Evolutionary conservation across 768 basidiomycete species (phyloP).

Genomic region (Hygrocybe punicea): DNA sequence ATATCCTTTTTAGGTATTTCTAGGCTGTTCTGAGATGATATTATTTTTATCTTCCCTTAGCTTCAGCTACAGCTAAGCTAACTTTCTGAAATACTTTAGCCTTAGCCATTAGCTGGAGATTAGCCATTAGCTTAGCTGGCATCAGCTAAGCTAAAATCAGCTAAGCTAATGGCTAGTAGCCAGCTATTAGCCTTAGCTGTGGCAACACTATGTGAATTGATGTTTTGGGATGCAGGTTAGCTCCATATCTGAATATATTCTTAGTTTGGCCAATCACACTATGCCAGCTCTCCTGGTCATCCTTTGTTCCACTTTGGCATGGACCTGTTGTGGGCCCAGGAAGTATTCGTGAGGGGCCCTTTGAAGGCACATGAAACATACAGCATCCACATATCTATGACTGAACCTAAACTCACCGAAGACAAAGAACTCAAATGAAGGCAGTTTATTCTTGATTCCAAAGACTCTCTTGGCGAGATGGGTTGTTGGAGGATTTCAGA

Average conservation of each 20-base stretch:
- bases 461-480: conserved; percentile 6
- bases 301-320: conserved; percentile 17
- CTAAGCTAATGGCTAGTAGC: too few species aligned
- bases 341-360: conserved; percentile 12
- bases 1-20: too few species aligned
- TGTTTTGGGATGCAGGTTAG: not conserved
- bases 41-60: too few species aligned
- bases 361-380: conserved; percentile 14
- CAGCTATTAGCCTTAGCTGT: too few species aligned
- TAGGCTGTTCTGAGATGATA: too few species aligned
- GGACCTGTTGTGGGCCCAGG: conserved; percentile 14
- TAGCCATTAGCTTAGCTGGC: too few species aligned
- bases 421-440: conserved; percentile 14
- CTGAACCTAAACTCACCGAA: conserved; percentile 6
- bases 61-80: too few species aligned
- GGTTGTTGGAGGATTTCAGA: conserved; percentile 18
- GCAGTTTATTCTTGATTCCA: conserved; percentile 8
- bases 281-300: conserved; percentile 5
- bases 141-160: too few species aligned
- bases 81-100: too few species aligned
- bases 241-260: too few species aligned
- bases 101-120: too few species aligned
- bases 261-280: conserved; percentile 2
- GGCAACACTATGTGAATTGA: too few species aligned
- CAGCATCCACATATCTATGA: not conserved